phyloP scores from a whole-genome alignment of 1,139 yeast species.

The Yamadazyma triangularis region DNA sequence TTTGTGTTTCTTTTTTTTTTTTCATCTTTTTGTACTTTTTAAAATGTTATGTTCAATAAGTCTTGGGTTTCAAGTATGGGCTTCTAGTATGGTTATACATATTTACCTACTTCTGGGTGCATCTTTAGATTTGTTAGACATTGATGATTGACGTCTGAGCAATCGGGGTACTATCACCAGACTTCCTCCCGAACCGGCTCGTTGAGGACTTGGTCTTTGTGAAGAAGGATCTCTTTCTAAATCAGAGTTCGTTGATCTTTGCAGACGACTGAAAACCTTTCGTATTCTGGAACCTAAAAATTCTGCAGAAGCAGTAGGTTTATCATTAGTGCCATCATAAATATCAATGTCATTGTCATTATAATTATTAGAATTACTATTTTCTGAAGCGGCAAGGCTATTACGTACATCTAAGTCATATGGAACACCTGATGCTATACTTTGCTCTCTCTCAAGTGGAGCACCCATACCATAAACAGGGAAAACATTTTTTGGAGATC shows the following conservation, averaged over 20 bases:
- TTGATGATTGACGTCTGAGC: constrained; percentile 8
- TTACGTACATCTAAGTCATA: constrained; percentile 4
- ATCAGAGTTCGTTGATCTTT: constrained; percentile 2
- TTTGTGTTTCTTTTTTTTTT: neutral
- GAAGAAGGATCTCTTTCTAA: too few species aligned
- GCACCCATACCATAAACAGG: constrained; percentile 77
- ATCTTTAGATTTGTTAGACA: constrained; percentile 10
- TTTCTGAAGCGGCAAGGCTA: constrained; percentile 5
- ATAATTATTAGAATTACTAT: neutral
- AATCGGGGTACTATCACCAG: constrained; percentile 2
- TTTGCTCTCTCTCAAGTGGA: constrained; percentile 50
- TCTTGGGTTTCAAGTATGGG: too few species aligned
- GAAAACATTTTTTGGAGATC: constrained; percentile 73
- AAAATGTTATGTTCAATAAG: neutral
- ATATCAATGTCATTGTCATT: too few species aligned
- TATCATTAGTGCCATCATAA: too few species aligned
- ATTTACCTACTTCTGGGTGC: constrained; percentile 8
- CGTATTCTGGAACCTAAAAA: constrained; percentile 21
- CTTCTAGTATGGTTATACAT: neutral
- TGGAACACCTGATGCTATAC: constrained; percentile 45
- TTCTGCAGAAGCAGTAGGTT: constrained; percentile 19
- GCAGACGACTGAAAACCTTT: constrained; percentile 8
- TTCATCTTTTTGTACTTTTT: neutral
- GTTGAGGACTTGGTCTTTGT: too few species aligned
- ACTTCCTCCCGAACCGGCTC: neutral